These are phyloP conservation scores for Candida coleopterorum DNA, from an alignment of 805 yeast genomes.

Conservation along the genomic window DNA sequence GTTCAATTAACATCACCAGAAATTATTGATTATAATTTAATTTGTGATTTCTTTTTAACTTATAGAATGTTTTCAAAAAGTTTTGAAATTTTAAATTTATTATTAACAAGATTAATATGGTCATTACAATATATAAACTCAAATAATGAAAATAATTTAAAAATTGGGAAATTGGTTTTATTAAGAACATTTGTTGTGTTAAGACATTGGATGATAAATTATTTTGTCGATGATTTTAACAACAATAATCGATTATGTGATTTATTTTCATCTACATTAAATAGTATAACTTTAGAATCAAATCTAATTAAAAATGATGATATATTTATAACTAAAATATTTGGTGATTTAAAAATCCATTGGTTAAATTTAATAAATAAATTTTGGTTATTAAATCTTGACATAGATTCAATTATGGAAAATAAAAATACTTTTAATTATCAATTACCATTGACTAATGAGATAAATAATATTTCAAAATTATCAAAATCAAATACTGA, in stretches of 20 bases:
- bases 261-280: conserved; percentile 43
- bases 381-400: conserved; percentile 26
- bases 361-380: conserved; percentile 31
- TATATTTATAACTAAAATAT: conserved; percentile 31
- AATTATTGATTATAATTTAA: conserved; percentile 66
- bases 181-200: conserved; percentile 81
- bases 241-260: conserved; percentile 30
- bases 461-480: conserved; percentile 16
- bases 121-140: conserved; percentile 45
- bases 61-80: conserved; percentile 66
- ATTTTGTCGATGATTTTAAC: conserved; percentile 74
- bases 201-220: conserved; percentile 87
- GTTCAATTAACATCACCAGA: conserved; percentile 69
- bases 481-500: conserved; percentile 31
- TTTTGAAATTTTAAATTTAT: conserved; percentile 52
- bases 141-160: conserved; percentile 17
- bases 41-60: conserved; percentile 84
- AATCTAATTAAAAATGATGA: conserved; percentile 16
- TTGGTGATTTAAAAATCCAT: conserved; percentile 37
- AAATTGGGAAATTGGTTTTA: conserved; percentile 60
- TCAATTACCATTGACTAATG: conserved; percentile 23
- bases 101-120: conserved; percentile 71
- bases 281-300: conserved; percentile 34
- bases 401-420: conserved; percentile 15
- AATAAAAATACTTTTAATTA: conserved; percentile 7